Percentiles rank a stretch among this genome's conserved stretches.
Conservation (phyloP, 345 rosid genomes). For the Noccaea caerulescens region DNA sequence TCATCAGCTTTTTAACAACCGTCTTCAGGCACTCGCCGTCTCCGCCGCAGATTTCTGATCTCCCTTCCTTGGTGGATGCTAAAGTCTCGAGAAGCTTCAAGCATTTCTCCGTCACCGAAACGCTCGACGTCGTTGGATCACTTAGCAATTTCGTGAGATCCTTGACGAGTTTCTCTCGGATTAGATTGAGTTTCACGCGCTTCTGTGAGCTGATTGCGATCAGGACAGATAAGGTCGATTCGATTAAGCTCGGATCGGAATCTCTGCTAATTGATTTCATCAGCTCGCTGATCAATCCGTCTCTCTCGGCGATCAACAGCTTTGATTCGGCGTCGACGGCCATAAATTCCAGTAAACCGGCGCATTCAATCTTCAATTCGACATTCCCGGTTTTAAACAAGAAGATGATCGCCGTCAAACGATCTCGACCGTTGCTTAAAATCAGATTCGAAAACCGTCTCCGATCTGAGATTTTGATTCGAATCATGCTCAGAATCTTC, state of each 20-base stretch:
- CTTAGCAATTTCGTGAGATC: constrained; percentile 48
- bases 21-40: constrained; percentile 60
- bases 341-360: constrained; percentile 59
- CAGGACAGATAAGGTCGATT: constrained; percentile 62
- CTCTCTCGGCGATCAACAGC: constrained; percentile 59
- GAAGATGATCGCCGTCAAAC: constrained; percentile 50
- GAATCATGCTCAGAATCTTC: constrained; percentile 55
- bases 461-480: constrained; percentile 46
- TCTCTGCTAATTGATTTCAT: constrained; percentile 47
- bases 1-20: constrained; percentile 68
- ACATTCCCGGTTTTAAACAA: constrained; percentile 52
- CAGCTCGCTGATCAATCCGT: constrained; percentile 54
- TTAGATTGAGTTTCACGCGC: constrained; percentile 54
- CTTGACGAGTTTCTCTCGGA: constrained; percentile 44
- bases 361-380: constrained; percentile 58
- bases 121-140: constrained; percentile 43
- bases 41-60: constrained; percentile 52
- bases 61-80: constrained; percentile 69
- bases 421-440: constrained; percentile 45
- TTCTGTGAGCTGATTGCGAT: constrained; percentile 53
- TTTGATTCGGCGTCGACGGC: constrained; percentile 69
- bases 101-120: constrained; percentile 65
- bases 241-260: constrained; percentile 53
- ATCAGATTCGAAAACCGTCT: constrained; percentile 48
- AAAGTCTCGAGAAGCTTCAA: constrained; percentile 67